Base-by-base conservation (phyloP, 1,284 basidiomycete species). In the Cryptococcus jaspeensis region DNA sequence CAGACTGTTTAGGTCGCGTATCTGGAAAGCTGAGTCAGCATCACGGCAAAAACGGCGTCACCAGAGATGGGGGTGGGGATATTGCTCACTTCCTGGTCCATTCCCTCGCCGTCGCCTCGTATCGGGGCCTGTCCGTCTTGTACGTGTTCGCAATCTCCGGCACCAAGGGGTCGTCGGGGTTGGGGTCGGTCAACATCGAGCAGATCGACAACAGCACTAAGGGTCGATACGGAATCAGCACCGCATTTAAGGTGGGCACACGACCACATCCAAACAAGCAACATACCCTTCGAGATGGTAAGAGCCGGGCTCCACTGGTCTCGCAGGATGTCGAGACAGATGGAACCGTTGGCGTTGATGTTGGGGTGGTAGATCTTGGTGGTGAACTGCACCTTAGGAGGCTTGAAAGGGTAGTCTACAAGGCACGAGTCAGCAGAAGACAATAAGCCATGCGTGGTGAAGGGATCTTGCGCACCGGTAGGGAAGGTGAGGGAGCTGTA, bases 261-360 rank as follows among this genome's bases (percentile, higher is more conserved):
- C 32, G 11, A 23, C 23, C 25, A n/a, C n/a, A 37, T 8, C 1
- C 18, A 5, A 13, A n/a, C n/a, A n/a, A n/a, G n/a, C n/a, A 7
- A 72, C 84, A 58, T 58, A 92, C 92, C 93, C 84, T 99, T 98
- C 72, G 93, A 96, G 72, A 99, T 97, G 58, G 96, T 98, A 80
- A 99, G 82, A 47, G 96, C 96, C 50, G 96, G 96, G 64, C 90
- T 93, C 93, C 93, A 97, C 77, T 96, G 93, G 80, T 97, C 93
- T 80, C 92, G 85, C 76, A 97, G 81, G 75, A 97, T 97, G 79
- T 97, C 96, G 69, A 99, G 83, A 80, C 96, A 99, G 80, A 99
- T 99, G 67, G 92, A 94, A 49, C 96, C 96, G 71, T 81, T 81
- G 61, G 79, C 76, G 73, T 95, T 82, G 78, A 83, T 82, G 73